Evolutionary conservation across 139 green algal genomes (phyloP).

Genomic region (Gonium pectorale): DNA sequence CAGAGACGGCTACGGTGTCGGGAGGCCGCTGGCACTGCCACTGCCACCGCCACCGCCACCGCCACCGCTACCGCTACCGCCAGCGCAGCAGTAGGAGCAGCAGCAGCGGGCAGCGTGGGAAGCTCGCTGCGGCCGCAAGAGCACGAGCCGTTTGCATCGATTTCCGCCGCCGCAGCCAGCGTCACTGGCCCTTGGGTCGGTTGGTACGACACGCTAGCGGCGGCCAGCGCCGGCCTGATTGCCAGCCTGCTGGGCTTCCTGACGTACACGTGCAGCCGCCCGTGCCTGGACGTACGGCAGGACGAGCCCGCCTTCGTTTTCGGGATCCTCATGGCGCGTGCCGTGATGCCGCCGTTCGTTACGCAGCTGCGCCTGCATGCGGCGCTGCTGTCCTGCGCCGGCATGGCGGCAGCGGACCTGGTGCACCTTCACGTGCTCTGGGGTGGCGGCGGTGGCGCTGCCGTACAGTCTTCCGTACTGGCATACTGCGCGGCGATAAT

Average conservation of each 20-base stretch:
- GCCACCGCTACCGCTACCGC: too few relatives aligned
- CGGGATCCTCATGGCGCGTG: background rate
- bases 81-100: too few relatives aligned
- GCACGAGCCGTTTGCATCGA: too few relatives aligned
- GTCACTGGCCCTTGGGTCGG: too few relatives aligned
- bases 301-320: constrained; percentile 14
- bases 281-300: constrained; percentile 25
- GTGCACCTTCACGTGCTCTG: constrained; percentile 26
- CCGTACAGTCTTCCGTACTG: background rate
- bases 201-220: constrained; percentile 36
- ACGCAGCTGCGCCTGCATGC: background rate
- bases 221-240: constrained; percentile 7
- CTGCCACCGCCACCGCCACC: too few relatives aligned
- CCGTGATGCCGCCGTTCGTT: background rate
- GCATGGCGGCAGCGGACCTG: constrained; percentile 28
- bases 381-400: background rate
- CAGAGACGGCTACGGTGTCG: too few relatives aligned
- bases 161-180: background rate
- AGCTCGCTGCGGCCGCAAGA: too few relatives aligned
- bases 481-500: background rate
- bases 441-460: too few relatives aligned
- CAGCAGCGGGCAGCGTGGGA: too few relatives aligned
- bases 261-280: constrained; percentile 37
- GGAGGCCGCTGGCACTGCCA: too few relatives aligned
- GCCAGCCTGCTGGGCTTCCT: constrained; percentile 21